phyloP scores from a whole-genome alignment of 495 filamentous ascomycete genomes.

The Penicillium longicatenatum region DNA sequence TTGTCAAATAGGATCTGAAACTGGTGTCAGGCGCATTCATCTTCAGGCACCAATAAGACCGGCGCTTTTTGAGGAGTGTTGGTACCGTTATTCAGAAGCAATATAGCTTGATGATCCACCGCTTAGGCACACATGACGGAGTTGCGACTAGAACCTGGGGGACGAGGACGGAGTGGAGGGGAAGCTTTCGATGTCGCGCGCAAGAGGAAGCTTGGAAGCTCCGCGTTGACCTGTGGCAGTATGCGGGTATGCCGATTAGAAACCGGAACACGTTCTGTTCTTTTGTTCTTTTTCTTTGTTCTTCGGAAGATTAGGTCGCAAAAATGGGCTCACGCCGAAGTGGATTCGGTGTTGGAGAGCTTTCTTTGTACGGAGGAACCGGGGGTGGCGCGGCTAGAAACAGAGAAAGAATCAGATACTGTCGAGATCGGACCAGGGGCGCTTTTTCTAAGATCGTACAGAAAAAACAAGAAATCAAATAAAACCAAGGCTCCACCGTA shows the following conservation, averaged over 20 bases:
- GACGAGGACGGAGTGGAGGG: background rate
- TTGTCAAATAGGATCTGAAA: constrained; percentile 15
- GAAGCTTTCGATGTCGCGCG: constrained; percentile 5
- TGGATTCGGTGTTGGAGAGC: constrained; percentile 1
- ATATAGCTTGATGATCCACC: constrained; percentile 14
- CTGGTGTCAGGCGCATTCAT: constrained; percentile 18
- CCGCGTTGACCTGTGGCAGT: background rate
- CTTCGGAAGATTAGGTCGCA: constrained; percentile 1
- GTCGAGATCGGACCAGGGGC: constrained; percentile 20
- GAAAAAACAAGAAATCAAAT: background rate
- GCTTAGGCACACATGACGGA: constrained; percentile 25
- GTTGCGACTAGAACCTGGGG: constrained; percentile 6
- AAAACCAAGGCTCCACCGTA: constrained; percentile 9
- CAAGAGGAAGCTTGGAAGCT: background rate
- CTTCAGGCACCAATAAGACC: background rate
- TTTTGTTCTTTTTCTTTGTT: background rate
- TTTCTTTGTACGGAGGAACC: constrained; percentile 1
- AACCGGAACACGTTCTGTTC: background rate
- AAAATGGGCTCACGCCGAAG: constrained; percentile 14
- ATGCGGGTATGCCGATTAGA: background rate
- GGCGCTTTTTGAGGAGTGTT: background rate
- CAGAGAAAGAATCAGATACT: constrained; percentile 27
- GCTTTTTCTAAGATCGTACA: constrained; percentile 4
- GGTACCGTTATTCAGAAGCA: constrained; percentile 18
- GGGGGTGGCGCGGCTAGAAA: constrained; percentile 26